Percentiles rank a stretch among this genome's conserved stretches.
Conservation (phyloP, 2,329 filamentous ascomycete species). For the Exophiala sideris region DNA sequence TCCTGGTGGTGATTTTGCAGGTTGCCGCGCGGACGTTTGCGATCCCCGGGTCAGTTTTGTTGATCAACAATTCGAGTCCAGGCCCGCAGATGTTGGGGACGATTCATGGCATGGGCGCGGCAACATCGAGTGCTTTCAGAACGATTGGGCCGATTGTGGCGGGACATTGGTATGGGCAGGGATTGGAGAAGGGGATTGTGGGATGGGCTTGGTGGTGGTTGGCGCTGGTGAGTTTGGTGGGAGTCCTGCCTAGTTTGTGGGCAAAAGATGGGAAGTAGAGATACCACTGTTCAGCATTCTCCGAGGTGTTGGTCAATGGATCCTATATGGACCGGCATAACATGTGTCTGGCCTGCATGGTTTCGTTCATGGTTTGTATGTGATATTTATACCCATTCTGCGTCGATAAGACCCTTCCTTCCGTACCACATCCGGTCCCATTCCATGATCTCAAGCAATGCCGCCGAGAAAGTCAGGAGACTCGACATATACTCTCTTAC, state of each 20-base stretch:
- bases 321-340: not conserved
- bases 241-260: conserved; percentile 57
- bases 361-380: too few species aligned
- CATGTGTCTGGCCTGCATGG: not conserved
- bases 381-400: too few species aligned
- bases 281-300: not conserved
- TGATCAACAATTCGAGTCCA: conserved; percentile 59
- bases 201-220: conserved; percentile 58
- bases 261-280: conserved; percentile 56
- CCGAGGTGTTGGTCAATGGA: too few species aligned
- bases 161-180: conserved; percentile 54
- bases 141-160: conserved; percentile 57
- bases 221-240: conserved; percentile 53
- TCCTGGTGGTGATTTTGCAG: conserved; percentile 63
- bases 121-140: conserved; percentile 53
- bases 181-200: conserved; percentile 53
- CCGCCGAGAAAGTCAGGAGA: too few species aligned
- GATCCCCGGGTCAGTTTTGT: conserved; percentile 56
- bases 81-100: conserved; percentile 59
- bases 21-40: conserved; percentile 70
- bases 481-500: too few species aligned
- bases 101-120: conserved; percentile 58
- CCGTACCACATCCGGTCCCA: too few species aligned
- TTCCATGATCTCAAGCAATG: too few species aligned
- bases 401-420: too few species aligned